Conservation (phyloP, 1,284 basidiomycete genomes). For the Melampsora americana region DNA sequence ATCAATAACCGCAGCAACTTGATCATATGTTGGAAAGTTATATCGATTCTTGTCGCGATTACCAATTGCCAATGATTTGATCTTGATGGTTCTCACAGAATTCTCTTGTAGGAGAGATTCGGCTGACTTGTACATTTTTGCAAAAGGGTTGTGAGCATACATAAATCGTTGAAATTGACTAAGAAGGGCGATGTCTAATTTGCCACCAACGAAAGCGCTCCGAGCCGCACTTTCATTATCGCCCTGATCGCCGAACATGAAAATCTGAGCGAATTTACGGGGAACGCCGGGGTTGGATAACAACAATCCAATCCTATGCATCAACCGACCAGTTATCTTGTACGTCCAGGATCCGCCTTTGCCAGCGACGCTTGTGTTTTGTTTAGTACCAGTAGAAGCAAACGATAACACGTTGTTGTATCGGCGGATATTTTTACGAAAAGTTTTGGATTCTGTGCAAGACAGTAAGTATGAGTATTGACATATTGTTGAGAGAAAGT, state of each 20-base stretch:
- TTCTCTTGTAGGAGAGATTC: not conserved
- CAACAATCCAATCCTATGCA: not conserved
- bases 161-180: not conserved
- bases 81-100: not conserved
- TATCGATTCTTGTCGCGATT: too few species aligned
- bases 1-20: too few species aligned
- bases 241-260: not conserved
- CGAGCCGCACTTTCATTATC: not conserved
- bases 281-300: not conserved
- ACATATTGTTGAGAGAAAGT: too few species aligned
- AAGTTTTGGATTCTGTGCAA: too few species aligned
- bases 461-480: too few species aligned
- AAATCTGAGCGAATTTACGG: not conserved
- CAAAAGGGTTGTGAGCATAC: conserved; percentile 19
- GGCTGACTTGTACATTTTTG: too few species aligned
- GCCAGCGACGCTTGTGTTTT: not conserved
- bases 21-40: too few species aligned
- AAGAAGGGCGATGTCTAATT: not conserved
- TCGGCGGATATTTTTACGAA: not conserved
- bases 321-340: not conserved
- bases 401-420: conserved; percentile 2
- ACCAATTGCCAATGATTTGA: too few species aligned
- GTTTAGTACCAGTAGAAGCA: not conserved
- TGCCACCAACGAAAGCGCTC: too few species aligned
- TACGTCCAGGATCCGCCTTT: not conserved